Base-by-base conservation (phyloP, 2,329 filamentous ascomycete species). In the Aspergillus texensis region DNA sequence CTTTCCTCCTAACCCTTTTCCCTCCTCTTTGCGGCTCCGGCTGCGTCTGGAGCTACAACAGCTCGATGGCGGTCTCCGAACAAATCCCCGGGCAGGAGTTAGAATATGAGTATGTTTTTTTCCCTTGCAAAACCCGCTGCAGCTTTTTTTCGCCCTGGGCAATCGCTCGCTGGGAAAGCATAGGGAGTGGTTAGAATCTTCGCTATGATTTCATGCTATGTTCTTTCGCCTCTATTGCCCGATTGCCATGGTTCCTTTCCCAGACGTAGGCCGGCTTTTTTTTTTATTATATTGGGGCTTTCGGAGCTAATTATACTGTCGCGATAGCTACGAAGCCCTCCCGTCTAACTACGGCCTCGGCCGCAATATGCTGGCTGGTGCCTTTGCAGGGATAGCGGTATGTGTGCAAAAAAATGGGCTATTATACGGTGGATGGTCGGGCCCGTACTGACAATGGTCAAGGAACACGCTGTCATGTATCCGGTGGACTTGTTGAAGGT, bases 401-500 rank as follows among this genome's bases (percentile, higher is more conserved):
- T 72, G 89, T 77, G 39, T 46, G 52, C 46, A 57, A 36, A n/a
- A 34, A 26, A 39, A 60, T 48, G 52, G 52, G 50, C 32, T 62
- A 59, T 48, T 28, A 8, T n/a, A 36, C 32, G 34, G 56, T 34
- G 57, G 62, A 14, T 12, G 24, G 24, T 55, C 28, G 41, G 14
- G 16, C 39, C 32, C 36, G 34, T 62, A 32, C 67, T 71, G 65
- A 71, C 64, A 58, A 69, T 34, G 56, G 58, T 58, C 68, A 70
- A 97, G 94, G 94, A 98, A 83, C 94, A 98, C 80, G 96, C 94
- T 64, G 94, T 97, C 74, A 98, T 99, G 95, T 99, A 99, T 77
- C 95, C 95, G 24, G 91, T 99, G 76, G 95, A 99, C 82, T 88
- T 96, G 71, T 91, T 99, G 77, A 99, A 99, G 91, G 95, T 97